Conservation (phyloP, 2,329 filamentous ascomycete species). For the Sporothrix globosa region DNA sequence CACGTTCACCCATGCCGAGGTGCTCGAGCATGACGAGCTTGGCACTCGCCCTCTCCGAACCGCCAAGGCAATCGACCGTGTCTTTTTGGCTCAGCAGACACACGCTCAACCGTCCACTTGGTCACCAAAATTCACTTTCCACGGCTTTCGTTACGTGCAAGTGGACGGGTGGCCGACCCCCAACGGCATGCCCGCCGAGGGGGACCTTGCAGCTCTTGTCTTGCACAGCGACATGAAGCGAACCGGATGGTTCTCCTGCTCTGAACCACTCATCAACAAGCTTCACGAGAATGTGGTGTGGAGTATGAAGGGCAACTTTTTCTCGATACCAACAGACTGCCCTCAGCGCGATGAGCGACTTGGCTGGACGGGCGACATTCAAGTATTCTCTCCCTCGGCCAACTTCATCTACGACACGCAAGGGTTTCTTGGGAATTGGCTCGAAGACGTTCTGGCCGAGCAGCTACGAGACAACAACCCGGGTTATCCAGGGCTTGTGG, state of each 20-base stretch:
- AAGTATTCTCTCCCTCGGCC: conserved; percentile 54
- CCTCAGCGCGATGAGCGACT: conserved; percentile 59
- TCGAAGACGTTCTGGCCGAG: neutral
- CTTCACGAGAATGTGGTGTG: conserved; percentile 59
- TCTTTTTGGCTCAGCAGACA: neutral
- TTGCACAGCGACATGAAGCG: conserved; percentile 1
- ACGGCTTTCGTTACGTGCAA: conserved; percentile 53
- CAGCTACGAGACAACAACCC: neutral
- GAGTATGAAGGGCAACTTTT: conserved; percentile 63
- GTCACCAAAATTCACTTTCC: conserved; percentile 51
- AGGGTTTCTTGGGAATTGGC: conserved; percentile 45
- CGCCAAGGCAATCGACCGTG: conserved; percentile 41
- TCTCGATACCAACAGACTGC: conserved; percentile 61
- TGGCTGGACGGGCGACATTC: conserved; percentile 58
- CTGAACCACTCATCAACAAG: conserved; percentile 55
- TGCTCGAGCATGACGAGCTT: conserved; percentile 55
- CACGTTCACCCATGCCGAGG: conserved; percentile 56
- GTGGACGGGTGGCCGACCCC: conserved; percentile 22
- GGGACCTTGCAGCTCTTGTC: neutral
- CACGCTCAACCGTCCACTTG: neutral
- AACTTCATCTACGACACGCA: conserved; percentile 58
- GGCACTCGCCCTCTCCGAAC: conserved; percentile 48
- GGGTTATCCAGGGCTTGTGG: too few species aligned
- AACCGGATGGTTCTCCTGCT: conserved; percentile 53
- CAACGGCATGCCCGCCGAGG: neutral